These are phyloP conservation scores for Endothia cerciana DNA, from an alignment of 2,329 filamentous ascomycete species.

Conservation along the genomic window DNA sequence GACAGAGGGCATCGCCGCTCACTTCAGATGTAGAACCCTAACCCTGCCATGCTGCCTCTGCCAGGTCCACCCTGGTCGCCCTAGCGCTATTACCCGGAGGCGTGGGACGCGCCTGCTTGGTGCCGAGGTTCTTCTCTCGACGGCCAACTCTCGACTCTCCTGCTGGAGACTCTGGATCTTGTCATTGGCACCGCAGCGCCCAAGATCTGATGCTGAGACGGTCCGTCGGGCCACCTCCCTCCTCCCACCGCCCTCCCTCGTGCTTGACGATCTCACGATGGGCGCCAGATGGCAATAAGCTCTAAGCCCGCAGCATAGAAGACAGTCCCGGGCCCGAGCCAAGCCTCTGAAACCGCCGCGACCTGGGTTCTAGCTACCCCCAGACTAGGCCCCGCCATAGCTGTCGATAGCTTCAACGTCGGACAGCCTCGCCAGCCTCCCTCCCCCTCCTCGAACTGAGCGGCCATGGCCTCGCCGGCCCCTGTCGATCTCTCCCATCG, in stretches of 20 bases:
- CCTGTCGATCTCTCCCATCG: conserved; percentile 34
- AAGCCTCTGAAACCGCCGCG: conserved; percentile 9
- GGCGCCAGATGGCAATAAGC: conserved; percentile 4
- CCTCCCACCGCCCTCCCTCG: not conserved
- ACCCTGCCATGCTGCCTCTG: not conserved
- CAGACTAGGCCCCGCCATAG: not conserved
- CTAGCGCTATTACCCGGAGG: not conserved
- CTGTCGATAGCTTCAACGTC: conserved; percentile 11
- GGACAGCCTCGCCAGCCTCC: not conserved
- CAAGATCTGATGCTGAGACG: not conserved
- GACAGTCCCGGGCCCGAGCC: not conserved
- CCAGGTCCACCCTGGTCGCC: not conserved
- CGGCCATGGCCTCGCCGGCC: conserved; percentile 35
- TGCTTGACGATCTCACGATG: not conserved
- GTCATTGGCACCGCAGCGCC: not conserved
- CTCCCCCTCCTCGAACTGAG: not conserved
- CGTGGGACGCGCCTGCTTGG: conserved; percentile 1
- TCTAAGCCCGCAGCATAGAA: conserved; percentile 12
- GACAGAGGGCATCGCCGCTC: no score
- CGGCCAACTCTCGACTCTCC: no score
- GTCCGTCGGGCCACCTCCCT: not conserved
- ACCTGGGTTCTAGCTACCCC: not conserved
- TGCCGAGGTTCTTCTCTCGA: conserved; percentile 18
- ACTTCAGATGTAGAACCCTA: no score
- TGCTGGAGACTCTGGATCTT: not conserved